These are phyloP conservation scores for Ilyonectria robusta DNA, from an alignment of 2,329 filamentous ascomycete species.

Conservation along the genomic window DNA sequence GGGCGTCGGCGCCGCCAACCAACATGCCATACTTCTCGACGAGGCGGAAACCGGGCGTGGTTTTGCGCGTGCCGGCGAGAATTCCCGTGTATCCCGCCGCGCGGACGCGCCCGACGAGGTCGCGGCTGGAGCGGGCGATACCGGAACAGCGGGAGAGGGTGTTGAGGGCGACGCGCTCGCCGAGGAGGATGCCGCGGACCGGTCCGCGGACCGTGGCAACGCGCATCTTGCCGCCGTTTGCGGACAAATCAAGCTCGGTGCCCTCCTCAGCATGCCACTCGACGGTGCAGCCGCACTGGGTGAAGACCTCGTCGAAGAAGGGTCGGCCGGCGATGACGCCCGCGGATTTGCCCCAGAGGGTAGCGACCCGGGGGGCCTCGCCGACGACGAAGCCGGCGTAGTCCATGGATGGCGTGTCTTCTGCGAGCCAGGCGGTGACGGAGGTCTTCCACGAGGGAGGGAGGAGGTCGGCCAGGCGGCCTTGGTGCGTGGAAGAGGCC, in stretches of 20 bases:
- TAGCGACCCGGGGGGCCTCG: slow-evolving; percentile 73
- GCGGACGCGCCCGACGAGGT: slow-evolving; percentile 69
- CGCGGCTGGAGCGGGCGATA: slow-evolving; percentile 79
- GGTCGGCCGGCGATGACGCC: slow-evolving; percentile 92
- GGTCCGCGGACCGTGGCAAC: slow-evolving; percentile 90
- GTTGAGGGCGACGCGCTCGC: slow-evolving; percentile 93
- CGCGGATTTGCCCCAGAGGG: slow-evolving; percentile 77
- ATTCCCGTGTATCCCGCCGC: slow-evolving; percentile 83
- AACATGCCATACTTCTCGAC: slow-evolving; percentile 99
- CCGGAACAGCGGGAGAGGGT: slow-evolving; percentile 92
- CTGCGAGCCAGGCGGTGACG: slow-evolving; percentile 88
- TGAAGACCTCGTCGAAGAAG: slow-evolving; percentile 95
- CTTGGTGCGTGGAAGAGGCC: slow-evolving; percentile 49
- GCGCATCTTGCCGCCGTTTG: slow-evolving; percentile 63
- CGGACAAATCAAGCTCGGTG: slow-evolving; percentile 72
- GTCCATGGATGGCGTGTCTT: slow-evolving; percentile 97
- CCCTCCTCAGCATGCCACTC: slow-evolving; percentile 91
- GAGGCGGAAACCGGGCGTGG: slow-evolving; percentile 93
- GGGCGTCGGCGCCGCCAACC: slow-evolving; percentile 91
- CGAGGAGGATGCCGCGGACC: slow-evolving; percentile 84
- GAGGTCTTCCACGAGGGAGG: slow-evolving; percentile 87
- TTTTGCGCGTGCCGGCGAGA: slow-evolving; percentile 96
- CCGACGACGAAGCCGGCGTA: slow-evolving; percentile 98
- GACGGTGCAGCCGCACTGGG: slow-evolving; percentile 90
- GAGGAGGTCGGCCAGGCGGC: slow-evolving; percentile 77